Percentiles rank a stretch among this genome's conserved stretches.
These are phyloP conservation scores for Comarum palustre DNA, from an alignment of 306 rosid genomes.

Conservation along the genomic window DNA sequence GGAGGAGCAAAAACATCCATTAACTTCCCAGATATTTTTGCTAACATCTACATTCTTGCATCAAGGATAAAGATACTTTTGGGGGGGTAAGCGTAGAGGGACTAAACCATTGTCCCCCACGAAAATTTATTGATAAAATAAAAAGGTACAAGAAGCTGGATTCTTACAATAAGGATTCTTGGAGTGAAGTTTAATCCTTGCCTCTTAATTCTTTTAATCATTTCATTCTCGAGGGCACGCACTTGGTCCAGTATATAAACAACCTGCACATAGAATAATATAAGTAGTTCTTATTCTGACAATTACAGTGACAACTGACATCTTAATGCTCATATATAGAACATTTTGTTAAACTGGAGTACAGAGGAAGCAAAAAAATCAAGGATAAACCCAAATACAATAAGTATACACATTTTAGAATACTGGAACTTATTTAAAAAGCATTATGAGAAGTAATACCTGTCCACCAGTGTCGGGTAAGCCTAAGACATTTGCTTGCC, in stretches of 20 bases:
- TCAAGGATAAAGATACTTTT: slow-evolving; percentile 22
- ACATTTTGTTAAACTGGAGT: background rate
- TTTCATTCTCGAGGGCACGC: slow-evolving; percentile 91
- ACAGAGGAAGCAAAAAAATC: background rate
- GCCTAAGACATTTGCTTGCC: slow-evolving; percentile 94
- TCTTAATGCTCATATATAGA: background rate
- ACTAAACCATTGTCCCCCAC: slow-evolving; percentile 21
- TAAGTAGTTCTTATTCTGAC: background rate
- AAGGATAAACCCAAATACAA: too few relatives aligned
- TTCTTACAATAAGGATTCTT: slow-evolving; percentile 80
- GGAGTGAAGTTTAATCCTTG: slow-evolving; percentile 80
- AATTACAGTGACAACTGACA: background rate
- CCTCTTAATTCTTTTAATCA: slow-evolving; percentile 72
- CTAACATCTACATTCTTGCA: background rate
- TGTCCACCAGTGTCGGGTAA: slow-evolving; percentile 99
- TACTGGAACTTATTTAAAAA: too few relatives aligned
- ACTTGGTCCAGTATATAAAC: slow-evolving; percentile 97
- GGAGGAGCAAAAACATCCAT: background rate
- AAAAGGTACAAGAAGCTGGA: too few relatives aligned
- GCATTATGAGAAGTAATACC: slow-evolving; percentile 52
- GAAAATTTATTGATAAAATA: too few relatives aligned
- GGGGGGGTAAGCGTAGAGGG: too few relatives aligned
- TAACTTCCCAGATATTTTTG: background rate
- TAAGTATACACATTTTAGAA: too few relatives aligned
- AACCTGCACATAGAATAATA: slow-evolving; percentile 43